A percentile compares a stretch with the other conserved stretches of the same genome.
phyloP scores from a whole-genome alignment of 1,284 basidiomycete species.

The Papiliotrema fonsecae region DNA sequence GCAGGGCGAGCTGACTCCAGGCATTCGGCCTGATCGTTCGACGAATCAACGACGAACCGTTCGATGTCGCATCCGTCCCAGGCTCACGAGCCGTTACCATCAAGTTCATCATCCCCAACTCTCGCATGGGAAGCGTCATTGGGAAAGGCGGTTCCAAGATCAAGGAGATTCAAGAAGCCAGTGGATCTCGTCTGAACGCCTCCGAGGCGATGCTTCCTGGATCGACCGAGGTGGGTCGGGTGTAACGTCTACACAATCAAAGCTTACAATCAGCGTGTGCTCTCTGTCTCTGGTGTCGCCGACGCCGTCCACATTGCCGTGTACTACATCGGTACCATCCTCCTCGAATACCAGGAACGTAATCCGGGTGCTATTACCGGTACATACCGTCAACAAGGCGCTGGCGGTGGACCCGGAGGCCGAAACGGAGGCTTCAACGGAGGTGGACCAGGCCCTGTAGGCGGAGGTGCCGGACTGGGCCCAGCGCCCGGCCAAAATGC shows the following conservation, averaged over 20 bases:
- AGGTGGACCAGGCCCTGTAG: slow-evolving; percentile 19
- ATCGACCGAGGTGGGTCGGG: slow-evolving; percentile 80
- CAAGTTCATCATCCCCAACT: slow-evolving; percentile 99
- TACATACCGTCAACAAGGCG: slow-evolving; percentile 40
- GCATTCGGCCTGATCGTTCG: slow-evolving; percentile 98
- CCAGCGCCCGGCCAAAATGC: slow-evolving; percentile 36
- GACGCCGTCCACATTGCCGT: slow-evolving; percentile 99
- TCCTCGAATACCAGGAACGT: slow-evolving; percentile 90
- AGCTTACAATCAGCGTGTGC: slow-evolving; percentile 64
- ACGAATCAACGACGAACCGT: slow-evolving; percentile 98
- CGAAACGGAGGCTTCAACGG: slow-evolving; percentile 15
- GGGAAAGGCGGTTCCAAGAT: slow-evolving; percentile 97
- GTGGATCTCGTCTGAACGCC: slow-evolving; percentile 90
- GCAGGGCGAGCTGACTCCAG: slow-evolving; percentile 51
- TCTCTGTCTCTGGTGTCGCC: slow-evolving; percentile 97
- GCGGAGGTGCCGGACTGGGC: slow-evolving; percentile 18
- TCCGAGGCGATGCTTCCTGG: slow-evolving; percentile 97
- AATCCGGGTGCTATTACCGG: slow-evolving; percentile 34
- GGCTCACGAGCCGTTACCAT: slow-evolving; percentile 97
- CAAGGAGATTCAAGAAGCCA: slow-evolving; percentile 99
- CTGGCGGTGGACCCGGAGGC: slow-evolving; percentile 18
- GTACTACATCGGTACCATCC: slow-evolving; percentile 95
- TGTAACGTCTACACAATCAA: background rate
- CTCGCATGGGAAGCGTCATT: slow-evolving; percentile 98
- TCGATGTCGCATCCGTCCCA: slow-evolving; percentile 93